phyloP scores from a whole-genome alignment of 352 stramenopile species.

The Peronospora belbahrii region DNA sequence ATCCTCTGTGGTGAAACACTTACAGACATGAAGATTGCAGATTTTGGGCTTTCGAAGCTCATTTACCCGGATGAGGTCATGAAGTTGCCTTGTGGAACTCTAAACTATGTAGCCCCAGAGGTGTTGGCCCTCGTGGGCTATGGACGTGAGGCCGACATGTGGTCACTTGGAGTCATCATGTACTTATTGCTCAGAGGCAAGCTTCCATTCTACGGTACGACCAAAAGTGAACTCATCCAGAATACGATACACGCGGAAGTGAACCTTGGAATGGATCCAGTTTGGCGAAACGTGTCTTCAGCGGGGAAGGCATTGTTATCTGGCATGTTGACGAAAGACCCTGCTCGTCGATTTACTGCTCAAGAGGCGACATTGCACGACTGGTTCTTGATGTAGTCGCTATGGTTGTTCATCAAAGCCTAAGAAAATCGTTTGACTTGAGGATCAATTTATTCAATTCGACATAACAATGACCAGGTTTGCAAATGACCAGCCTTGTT shows the following conservation, averaged over 20 bases:
- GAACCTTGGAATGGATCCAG: conserved; percentile 60
- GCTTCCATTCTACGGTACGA: conserved; percentile 88
- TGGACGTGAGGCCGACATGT: conserved; percentile 87
- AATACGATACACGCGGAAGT: conserved; percentile 85
- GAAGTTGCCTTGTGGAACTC: conserved; percentile 89
- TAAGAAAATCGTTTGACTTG: too few relatives aligned
- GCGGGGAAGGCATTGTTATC: conserved; percentile 62
- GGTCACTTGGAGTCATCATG: conserved; percentile 90
- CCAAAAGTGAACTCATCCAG: conserved; percentile 89
- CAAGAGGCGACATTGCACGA: conserved; percentile 68
- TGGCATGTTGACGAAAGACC: conserved; percentile 80
- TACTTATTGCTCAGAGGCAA: conserved; percentile 85
- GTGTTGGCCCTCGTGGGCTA: conserved; percentile 86
- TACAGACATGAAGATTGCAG: conserved; percentile 84
- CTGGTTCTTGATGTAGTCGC: conserved; percentile 55
- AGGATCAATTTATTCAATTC: too few relatives aligned
- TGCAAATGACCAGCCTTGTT: too few relatives aligned
- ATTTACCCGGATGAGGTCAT: conserved; percentile 89
- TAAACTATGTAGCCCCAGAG: conserved; percentile 92
- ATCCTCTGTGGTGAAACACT: conserved; percentile 86
- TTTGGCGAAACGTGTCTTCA: conserved; percentile 50
- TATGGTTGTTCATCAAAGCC: too few relatives aligned
- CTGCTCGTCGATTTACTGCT: conserved; percentile 66
- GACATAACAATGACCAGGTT: too few relatives aligned
- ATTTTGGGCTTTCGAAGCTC: conserved; percentile 91